Percentiles rank a stretch among this genome's conserved stretches.
phyloP scores from a whole-genome alignment of 495 filamentous ascomycete genomes.

The Aspergillus asperescens region DNA sequence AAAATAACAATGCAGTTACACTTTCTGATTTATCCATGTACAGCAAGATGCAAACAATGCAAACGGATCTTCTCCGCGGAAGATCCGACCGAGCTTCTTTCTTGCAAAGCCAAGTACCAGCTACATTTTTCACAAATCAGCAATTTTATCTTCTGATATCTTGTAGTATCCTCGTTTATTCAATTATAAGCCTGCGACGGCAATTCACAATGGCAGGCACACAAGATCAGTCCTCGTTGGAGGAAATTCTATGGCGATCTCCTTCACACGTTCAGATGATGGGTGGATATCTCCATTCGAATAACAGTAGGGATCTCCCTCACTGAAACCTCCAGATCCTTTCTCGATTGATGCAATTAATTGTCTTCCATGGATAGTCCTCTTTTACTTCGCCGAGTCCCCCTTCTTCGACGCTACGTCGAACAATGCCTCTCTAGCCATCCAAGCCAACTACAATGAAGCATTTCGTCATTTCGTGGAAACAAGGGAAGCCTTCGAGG shows the following conservation, averaged over 20 bases:
- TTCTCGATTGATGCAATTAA: neutral
- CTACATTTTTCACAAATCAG: neutral
- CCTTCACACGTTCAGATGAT: constrained; percentile 56
- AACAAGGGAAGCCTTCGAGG: constrained; percentile 77
- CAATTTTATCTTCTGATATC: neutral
- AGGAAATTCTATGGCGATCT: constrained; percentile 73
- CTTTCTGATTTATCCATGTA: neutral
- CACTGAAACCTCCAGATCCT: neutral
- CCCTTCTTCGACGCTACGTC: constrained; percentile 88
- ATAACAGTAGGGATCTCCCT: constrained; percentile 37
- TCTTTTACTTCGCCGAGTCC: constrained; percentile 84
- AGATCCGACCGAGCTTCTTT: neutral
- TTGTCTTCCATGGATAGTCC: constrained; percentile 42
- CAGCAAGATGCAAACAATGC: constrained; percentile 7
- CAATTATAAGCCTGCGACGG: neutral
- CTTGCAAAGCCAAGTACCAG: too few relatives aligned
- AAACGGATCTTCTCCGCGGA: constrained; percentile 8
- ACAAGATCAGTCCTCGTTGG: constrained; percentile 56
- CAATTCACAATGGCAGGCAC: constrained; percentile 23
- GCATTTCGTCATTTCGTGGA: constrained; percentile 56
- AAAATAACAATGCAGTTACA: too few relatives aligned
- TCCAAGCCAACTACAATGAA: constrained; percentile 70
- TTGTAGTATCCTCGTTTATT: neutral
- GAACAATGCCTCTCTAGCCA: constrained; percentile 75
- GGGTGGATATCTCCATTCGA: constrained; percentile 49